These are phyloP conservation scores for Pseudogymnoascus sp. DNA, from an alignment of 2,329 filamentous ascomycete genomes.

Conservation along the genomic window DNA sequence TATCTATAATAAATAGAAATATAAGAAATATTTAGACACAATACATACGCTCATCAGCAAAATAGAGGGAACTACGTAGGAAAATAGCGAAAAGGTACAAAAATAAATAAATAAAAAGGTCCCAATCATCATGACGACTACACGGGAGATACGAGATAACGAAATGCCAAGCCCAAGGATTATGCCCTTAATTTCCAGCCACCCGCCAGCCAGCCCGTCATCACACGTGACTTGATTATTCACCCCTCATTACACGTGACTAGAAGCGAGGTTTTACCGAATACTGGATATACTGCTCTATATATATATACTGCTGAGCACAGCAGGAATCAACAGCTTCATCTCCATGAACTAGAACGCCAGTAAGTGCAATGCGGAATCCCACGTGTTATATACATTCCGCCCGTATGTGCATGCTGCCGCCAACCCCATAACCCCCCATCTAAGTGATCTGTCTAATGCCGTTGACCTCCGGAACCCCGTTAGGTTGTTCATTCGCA, in stretches of 20 bases:
- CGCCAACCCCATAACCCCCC: not conserved
- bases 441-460: not conserved
- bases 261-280: not conserved
- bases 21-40: not conserved
- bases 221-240: not conserved
- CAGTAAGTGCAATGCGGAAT: slow-evolving; percentile 3
- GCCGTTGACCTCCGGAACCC: not conserved
- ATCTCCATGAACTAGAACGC: not conserved
- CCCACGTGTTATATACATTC: slow-evolving; percentile 6
- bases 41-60: not conserved
- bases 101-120: slow-evolving; percentile 2
- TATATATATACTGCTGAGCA: not conserved
- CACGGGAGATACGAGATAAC: not conserved
- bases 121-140: slow-evolving; percentile 6
- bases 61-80: not conserved
- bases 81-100: not conserved
- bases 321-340: not conserved
- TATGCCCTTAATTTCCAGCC: slow-evolving; percentile 1
- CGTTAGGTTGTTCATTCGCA: not conserved
- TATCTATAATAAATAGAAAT: not conserved
- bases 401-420: not conserved
- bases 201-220: not conserved
- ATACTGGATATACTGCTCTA: not conserved
- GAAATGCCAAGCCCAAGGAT: not conserved
- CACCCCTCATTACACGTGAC: not conserved